Conservation (phyloP, 2,329 filamentous ascomycete genomes). For the Cercospora brassicicola region DNA sequence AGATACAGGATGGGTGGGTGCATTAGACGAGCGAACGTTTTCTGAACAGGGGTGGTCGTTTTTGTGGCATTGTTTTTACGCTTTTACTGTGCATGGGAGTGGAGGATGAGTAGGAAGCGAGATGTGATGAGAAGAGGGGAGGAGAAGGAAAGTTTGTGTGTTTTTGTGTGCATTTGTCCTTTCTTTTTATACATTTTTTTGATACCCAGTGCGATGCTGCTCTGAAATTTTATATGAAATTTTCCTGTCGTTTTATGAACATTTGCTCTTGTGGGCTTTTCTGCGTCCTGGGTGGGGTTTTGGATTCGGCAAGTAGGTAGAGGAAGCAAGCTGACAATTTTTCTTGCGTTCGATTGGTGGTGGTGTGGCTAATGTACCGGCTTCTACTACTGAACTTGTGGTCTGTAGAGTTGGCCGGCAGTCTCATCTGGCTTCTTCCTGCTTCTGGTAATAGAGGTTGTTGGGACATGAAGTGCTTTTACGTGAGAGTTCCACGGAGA, state of each 20-base stretch:
- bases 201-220: not conserved
- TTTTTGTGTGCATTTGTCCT: not conserved
- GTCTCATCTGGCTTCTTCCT: too few species aligned
- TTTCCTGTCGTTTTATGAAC: too few species aligned
- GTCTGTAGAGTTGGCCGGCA: too few species aligned
- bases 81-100: not conserved
- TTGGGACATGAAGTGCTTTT: too few species aligned
- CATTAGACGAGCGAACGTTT: not conserved
- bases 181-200: not conserved
- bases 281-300: too few species aligned
- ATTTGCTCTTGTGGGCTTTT: too few species aligned
- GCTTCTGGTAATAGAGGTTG: too few species aligned
- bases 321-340: too few species aligned
- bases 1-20: not conserved
- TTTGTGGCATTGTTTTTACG: not conserved
- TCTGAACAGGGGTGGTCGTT: not conserved
- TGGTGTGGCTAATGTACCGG: too few species aligned
- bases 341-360: too few species aligned
- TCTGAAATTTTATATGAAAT: not conserved
- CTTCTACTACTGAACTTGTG: too few species aligned
- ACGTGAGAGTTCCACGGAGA: not conserved
- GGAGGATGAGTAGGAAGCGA: not conserved
- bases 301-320: too few species aligned
- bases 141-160: not conserved
- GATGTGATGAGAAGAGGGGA: not conserved